Evolutionary conservation across 2,329 filamentous ascomycete genomes (phyloP).

Genomic region (Neonectria ditissima): DNA sequence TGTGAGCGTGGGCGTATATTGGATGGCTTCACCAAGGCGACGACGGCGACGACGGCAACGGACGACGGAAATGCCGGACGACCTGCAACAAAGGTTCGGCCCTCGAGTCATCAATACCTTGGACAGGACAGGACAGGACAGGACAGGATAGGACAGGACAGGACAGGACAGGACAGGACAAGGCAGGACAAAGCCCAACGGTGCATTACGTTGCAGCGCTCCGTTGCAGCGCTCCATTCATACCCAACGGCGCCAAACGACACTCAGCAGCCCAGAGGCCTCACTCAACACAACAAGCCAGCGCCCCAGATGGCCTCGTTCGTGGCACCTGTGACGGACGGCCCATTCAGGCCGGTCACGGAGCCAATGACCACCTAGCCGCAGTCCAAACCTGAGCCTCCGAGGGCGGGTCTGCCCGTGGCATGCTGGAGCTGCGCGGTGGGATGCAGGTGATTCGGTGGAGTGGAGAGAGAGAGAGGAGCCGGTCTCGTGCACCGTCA

Average conservation of each 20-base stretch:
- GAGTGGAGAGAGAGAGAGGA: constrained; percentile 21
- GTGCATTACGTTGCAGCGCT: constrained; percentile 2
- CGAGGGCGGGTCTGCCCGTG: constrained; percentile 32
- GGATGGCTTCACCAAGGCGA: constrained; percentile 37
- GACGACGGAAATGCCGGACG: neutral
- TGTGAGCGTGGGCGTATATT: constrained; percentile 30
- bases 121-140: no score
- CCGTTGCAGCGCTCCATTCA: neutral
- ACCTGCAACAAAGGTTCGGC: neutral
- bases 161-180: no score
- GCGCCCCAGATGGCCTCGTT: neutral
- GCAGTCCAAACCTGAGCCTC: constrained; percentile 2
- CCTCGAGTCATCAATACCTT: no score
- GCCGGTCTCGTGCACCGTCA: constrained; percentile 42
- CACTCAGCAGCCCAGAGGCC: neutral
- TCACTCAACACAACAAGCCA: no score
- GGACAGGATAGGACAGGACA: neutral
- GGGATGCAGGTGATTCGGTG: constrained; percentile 41
- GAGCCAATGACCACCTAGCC: constrained; percentile 21
- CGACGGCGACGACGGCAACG: constrained; percentile 19
- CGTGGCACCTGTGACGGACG: neutral
- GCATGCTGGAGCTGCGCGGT: constrained; percentile 30
- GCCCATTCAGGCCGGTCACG: constrained; percentile 2
- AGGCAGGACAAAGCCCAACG: neutral
- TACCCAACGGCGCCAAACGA: neutral